Evolutionary conservation across 2,329 filamentous ascomycete genomes (phyloP), one percentile per base, ranked within the genome.

Genomic region (Macrophomina pseudophaseolina): DNA sequence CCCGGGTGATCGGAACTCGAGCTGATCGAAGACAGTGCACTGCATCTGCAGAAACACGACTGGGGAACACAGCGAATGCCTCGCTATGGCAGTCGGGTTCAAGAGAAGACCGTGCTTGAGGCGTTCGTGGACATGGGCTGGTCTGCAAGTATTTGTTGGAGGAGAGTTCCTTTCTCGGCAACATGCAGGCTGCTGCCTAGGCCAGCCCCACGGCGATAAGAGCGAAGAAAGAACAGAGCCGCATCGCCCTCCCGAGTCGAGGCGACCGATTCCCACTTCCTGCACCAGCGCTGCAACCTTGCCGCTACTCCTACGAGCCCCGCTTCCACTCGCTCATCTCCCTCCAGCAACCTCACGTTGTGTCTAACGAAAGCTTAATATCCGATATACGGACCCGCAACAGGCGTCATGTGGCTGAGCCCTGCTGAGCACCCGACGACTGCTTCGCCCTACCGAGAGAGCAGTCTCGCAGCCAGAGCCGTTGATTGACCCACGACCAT

Each of bases 351-450:
- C 58, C 16, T 9, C 5, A 16, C 42, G 11, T 8, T n/a, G 42
- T 40, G 18, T 7, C 18, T 12, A 60, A 32, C 33, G 42, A 23
- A 60, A 48, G 30, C 40, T 18, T 16, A 23, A 59, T 9, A 38
- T 32, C 8, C 58, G 54, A 12, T 14, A 9, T 44, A 4, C 42
- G 42, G 42, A 44, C 42, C 42, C 42, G 42, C 42, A 14, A 5
- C 42, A 44, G 28, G 40, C 54, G 28, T 59, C 54, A 62, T 49
- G 44, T 48, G 58, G 58, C 58, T 62, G 58, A 62, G 58, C 28
- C 58, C 40, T 4, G 23, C 54, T 28, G 32, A 38, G 33, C 32
- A 16, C 23, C 32, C 16, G 52, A 7, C 54, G 5, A 23, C 23
- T 35, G 42, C 16, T 14, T 23, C 58, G 44, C 58, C 58, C 58